Evolutionary conservation across 148 eudicot genomes (phyloP).

Genomic region (Suaeda aralocaspica): DNA sequence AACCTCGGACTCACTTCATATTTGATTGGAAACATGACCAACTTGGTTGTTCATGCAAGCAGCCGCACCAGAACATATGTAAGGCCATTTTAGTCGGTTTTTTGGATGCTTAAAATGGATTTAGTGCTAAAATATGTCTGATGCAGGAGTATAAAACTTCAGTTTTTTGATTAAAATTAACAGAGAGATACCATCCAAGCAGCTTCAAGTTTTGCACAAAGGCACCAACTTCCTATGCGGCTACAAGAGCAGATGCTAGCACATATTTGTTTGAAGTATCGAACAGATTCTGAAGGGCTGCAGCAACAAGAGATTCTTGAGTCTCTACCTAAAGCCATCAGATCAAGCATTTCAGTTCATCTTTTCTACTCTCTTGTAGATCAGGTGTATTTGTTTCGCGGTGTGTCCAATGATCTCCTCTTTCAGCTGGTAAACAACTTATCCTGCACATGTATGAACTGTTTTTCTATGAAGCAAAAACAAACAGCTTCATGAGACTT

Average conservation of each 20-base stretch:
- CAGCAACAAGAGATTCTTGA: constrained; percentile 85
- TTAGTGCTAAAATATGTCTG: neutral
- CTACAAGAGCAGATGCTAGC: constrained; percentile 92
- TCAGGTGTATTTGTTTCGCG: constrained; percentile 65
- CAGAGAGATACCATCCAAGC: constrained; percentile 90
- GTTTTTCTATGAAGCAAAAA: neutral
- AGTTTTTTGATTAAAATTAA: neutral
- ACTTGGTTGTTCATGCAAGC: constrained; percentile 84
- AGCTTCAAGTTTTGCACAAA: constrained; percentile 70
- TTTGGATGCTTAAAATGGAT: neutral
- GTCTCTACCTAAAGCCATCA: constrained; percentile 78
- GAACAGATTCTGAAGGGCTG: constrained; percentile 78
- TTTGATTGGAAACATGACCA: constrained; percentile 91
- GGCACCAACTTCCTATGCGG: constrained; percentile 63
- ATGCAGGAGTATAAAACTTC: no score
- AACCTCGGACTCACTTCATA: constrained; percentile 86
- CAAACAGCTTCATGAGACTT: neutral
- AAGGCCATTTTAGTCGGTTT: constrained; percentile 22
- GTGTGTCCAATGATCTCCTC: constrained; percentile 77
- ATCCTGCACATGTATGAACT: neutral
- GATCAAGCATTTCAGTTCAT: constrained; percentile 73
- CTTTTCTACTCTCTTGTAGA: constrained; percentile 75
- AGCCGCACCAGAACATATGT: constrained; percentile 78
- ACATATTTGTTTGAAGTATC: constrained; percentile 63
- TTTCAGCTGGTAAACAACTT: constrained; percentile 68